phyloP scores from a whole-genome alignment of 192 early-diverging fungal species.

The Backusella tuberculispora region DNA sequence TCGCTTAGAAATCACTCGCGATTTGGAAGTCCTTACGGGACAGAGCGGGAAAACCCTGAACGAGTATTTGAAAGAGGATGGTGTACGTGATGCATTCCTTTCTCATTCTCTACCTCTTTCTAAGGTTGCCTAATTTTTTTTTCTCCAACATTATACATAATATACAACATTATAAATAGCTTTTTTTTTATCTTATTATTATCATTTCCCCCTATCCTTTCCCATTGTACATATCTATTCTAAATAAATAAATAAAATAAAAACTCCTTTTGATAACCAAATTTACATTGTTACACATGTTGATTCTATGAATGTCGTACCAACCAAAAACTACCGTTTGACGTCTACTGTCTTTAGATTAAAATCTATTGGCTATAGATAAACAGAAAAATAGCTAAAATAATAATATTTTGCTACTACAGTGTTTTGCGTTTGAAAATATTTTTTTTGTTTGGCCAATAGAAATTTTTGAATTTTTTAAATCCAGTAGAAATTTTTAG shows the following conservation, averaged over 20 bases:
- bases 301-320: background rate
- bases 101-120: conserved; percentile 6
- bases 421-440: background rate
- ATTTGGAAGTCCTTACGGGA: conserved; percentile 43
- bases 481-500: too few species aligned
- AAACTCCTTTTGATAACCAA: conserved; percentile 8
- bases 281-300: background rate
- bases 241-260: conserved; percentile 12
- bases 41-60: conserved; percentile 44
- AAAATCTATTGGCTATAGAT: conserved; percentile 14
- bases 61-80: conserved; percentile 40
- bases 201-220: too few species aligned
- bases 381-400: background rate
- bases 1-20: conserved; percentile 45
- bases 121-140: conserved; percentile 21
- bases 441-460: too few species aligned
- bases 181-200: conserved; percentile 14
- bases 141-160: conserved; percentile 1
- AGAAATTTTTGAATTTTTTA: too few species aligned
- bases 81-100: conserved; percentile 35
- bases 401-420: background rate
- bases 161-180: conserved; percentile 7
- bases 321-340: conserved; percentile 13
- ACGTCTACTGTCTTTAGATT: background rate
- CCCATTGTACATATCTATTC: background rate